Percentiles rank a stretch among this genome's conserved stretches.
Conservation (phyloP, 805 yeast genomes). For the Metschnikowia sp. region DNA sequence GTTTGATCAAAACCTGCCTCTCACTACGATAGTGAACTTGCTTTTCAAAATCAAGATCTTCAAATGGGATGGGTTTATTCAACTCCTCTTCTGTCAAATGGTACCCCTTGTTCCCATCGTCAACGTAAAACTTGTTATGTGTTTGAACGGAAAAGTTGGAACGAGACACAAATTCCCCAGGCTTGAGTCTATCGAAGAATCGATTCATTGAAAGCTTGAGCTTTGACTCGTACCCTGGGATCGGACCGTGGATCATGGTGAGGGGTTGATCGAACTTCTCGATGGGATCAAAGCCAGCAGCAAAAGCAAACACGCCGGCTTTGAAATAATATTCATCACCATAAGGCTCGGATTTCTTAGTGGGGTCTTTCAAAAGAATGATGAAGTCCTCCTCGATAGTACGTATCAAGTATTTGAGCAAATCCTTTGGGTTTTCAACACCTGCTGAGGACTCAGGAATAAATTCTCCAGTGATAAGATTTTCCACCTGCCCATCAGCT, state of each 20-base stretch:
- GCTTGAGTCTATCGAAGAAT: slow-evolving; percentile 32
- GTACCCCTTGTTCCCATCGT: slow-evolving; percentile 40
- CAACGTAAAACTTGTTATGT: slow-evolving; percentile 29
- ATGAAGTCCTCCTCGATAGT: slow-evolving; percentile 43
- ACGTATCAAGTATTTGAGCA: slow-evolving; percentile 24
- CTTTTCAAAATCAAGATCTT: slow-evolving; percentile 38
- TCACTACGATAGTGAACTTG: slow-evolving; percentile 56
- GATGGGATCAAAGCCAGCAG: slow-evolving; percentile 42
- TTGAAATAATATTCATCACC: slow-evolving; percentile 41
- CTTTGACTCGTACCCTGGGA: slow-evolving; percentile 40
- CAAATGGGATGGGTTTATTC: slow-evolving; percentile 24
- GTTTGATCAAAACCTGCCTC: slow-evolving; percentile 52
- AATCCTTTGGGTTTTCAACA: slow-evolving; percentile 11
- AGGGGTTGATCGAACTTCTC: slow-evolving; percentile 38
- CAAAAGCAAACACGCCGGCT: slow-evolving; percentile 44
- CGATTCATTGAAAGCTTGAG: slow-evolving; percentile 40
- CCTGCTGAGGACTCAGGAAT: slow-evolving; percentile 19
- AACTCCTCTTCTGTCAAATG: slow-evolving; percentile 25
- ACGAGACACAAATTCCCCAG: slow-evolving; percentile 39
- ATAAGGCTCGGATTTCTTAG: slow-evolving; percentile 23
- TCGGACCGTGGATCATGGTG: slow-evolving; percentile 37
- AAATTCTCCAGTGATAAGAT: slow-evolving; percentile 24
- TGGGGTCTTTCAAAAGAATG: slow-evolving; percentile 34
- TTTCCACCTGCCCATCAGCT: slow-evolving; percentile 20
- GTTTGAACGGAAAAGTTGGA: slow-evolving; percentile 42